phyloP scores from a whole-genome alignment of 768 basidiomycete genomes.

The Lactifluus pinguis region DNA sequence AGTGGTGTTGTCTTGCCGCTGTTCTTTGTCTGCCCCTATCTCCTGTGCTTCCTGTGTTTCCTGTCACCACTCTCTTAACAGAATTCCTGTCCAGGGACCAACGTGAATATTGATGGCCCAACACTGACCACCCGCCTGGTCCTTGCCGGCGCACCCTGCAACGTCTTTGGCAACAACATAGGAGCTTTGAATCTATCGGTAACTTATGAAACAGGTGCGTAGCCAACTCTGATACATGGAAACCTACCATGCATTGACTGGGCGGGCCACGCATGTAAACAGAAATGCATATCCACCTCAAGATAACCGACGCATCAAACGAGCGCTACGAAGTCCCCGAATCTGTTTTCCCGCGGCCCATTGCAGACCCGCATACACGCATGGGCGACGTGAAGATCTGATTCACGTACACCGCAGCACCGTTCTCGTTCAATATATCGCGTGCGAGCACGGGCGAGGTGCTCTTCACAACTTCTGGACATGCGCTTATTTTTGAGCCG shows the following conservation, averaged over 20 bases:
- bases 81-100: slow-evolving; percentile 52
- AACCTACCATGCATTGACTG: no score
- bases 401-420: slow-evolving; percentile 50
- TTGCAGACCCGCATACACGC: slow-evolving; percentile 23
- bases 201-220: slow-evolving; percentile 47
- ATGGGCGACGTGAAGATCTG: slow-evolving; percentile 35
- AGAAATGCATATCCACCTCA: slow-evolving; percentile 51
- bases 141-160: slow-evolving; percentile 45
- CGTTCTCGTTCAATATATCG: slow-evolving; percentile 53
- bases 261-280: neutral
- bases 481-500: slow-evolving; percentile 64
- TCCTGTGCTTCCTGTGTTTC: no score
- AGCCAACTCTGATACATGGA: no score
- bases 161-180: slow-evolving; percentile 51
- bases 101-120: slow-evolving; percentile 32
- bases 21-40: no score
- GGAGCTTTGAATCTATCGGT: slow-evolving; percentile 40
- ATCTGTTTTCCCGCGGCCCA: slow-evolving; percentile 49
- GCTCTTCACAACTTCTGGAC: slow-evolving; percentile 50
- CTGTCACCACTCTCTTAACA: no score
- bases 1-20: no score
- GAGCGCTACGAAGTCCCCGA: slow-evolving; percentile 58
- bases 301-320: slow-evolving; percentile 44
- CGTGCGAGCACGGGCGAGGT: slow-evolving; percentile 42
- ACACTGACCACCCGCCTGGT: slow-evolving; percentile 42